Percentiles rank a stretch among this genome's conserved stretches.
These are phyloP conservation scores for Kwoniella sp. DNA, from an alignment of 768 basidiomycete genomes.

Conservation along the genomic window DNA sequence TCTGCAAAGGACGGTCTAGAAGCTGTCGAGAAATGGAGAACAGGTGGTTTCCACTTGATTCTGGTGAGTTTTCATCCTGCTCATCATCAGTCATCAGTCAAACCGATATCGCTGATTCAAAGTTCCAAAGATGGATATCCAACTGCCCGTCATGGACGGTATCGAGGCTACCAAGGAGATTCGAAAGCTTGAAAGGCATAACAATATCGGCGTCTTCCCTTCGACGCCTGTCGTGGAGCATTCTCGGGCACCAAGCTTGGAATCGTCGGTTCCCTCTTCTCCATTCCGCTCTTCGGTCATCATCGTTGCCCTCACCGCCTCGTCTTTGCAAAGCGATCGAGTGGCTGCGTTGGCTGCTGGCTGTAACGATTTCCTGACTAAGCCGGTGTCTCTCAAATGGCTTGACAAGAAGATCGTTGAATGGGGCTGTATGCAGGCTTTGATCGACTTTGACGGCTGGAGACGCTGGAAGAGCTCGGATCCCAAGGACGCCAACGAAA, in stretches of 20 bases:
- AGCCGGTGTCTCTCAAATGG: conserved; percentile 93
- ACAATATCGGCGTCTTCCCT: conserved; percentile 69
- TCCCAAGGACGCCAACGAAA: conserved; percentile 35
- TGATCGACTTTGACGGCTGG: conserved; percentile 59
- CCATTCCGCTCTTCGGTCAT: conserved; percentile 93
- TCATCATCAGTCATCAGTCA: neutral
- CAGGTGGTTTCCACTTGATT: conserved; percentile 91
- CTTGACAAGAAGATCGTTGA: conserved; percentile 97
- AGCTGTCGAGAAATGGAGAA: conserved; percentile 92
- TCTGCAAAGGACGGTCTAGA: conserved; percentile 93
- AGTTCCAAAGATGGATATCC: conserved; percentile 88
- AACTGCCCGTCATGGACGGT: conserved; percentile 98
- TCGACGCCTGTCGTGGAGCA: conserved; percentile 68
- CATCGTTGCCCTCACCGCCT: conserved; percentile 98
- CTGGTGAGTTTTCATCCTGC: conserved; percentile 64
- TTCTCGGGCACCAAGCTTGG: conserved; percentile 26
- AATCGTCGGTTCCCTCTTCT: conserved; percentile 36
- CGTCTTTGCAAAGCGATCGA: conserved; percentile 90
- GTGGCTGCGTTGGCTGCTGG: conserved; percentile 96
- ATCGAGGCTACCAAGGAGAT: conserved; percentile 97
- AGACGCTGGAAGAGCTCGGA: conserved; percentile 53
- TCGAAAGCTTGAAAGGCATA: conserved; percentile 73
- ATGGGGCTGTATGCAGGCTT: conserved; percentile 85
- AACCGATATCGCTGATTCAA: neutral
- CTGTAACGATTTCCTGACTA: conserved; percentile 98